These are phyloP conservation scores for Tuber calosporum DNA, from an alignment of 495 filamentous ascomycete genomes.

Conservation along the genomic window DNA sequence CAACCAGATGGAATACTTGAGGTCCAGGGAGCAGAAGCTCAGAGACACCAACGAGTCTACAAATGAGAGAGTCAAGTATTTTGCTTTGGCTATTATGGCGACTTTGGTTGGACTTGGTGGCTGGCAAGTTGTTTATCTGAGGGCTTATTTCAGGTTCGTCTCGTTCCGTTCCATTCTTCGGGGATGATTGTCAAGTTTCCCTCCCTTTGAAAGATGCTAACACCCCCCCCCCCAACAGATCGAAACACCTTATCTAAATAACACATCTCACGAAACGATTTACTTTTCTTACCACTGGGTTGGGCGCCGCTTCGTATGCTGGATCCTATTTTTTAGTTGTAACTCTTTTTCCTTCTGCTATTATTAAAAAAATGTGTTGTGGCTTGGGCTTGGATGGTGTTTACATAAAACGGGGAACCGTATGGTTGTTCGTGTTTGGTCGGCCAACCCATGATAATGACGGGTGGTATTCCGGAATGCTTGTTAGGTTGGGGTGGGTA, in stretches of 20 bases:
- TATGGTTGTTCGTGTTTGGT: neutral
- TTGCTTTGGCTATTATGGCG: constrained; percentile 89
- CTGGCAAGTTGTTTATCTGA: constrained; percentile 95
- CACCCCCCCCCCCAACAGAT: constrained; percentile 45
- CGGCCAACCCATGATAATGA: neutral
- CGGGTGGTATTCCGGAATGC: neutral
- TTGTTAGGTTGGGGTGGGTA: neutral
- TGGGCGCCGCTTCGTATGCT: neutral
- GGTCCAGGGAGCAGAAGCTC: constrained; percentile 83
- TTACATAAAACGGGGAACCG: neutral
- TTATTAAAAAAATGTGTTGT: neutral
- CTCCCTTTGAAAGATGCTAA: neutral
- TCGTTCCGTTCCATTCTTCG: neutral
- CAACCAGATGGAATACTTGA: constrained; percentile 84
- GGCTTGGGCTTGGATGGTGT: neutral
- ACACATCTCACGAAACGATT: neutral
- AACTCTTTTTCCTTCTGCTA: neutral
- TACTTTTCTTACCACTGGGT: neutral
- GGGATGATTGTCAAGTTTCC: neutral
- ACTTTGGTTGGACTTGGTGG: constrained; percentile 83
- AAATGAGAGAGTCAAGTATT: constrained; percentile 98
- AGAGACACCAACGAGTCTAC: constrained; percentile 99
- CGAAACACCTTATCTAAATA: constrained; percentile 76
- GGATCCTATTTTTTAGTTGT: neutral
- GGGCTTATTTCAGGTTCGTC: constrained; percentile 84